A percentile compares a stretch with the other conserved stretches of the same genome.
These are phyloP conservation scores for Candida anutae DNA, from an alignment of 1,139 yeast genomes.

Conservation along the genomic window DNA sequence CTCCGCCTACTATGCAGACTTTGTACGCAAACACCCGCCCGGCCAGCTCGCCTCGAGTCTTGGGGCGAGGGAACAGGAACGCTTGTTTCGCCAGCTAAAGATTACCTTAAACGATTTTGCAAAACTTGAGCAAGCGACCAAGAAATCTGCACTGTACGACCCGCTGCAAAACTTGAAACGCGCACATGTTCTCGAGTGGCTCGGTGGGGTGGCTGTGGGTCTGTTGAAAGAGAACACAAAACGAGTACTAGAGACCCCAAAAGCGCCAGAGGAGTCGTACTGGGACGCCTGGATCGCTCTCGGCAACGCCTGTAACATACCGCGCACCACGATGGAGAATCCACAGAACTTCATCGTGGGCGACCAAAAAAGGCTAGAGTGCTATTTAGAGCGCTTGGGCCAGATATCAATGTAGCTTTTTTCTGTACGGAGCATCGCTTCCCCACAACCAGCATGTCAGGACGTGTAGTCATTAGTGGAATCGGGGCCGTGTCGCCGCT, in stretches of 20 bases:
- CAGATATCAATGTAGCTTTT: background rate
- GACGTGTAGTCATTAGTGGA: conserved; percentile 86
- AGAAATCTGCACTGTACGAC: conserved; percentile 10
- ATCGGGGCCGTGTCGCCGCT: conserved; percentile 80
- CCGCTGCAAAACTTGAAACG: conserved; percentile 22
- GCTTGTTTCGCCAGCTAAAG: conserved; percentile 16
- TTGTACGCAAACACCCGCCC: conserved; percentile 12
- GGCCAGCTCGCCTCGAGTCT: conserved; percentile 10
- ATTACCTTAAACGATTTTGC: conserved; percentile 20
- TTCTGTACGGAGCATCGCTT: background rate
- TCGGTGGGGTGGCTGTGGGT: too few species aligned
- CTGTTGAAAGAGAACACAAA: too few species aligned
- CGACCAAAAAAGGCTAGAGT: conserved; percentile 26
- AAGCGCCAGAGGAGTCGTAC: background rate
- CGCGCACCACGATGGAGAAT: conserved; percentile 18
- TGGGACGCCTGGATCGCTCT: conserved; percentile 27
- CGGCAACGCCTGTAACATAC: conserved; percentile 14
- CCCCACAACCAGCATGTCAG: conserved; percentile 2
- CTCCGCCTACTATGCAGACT: conserved; percentile 19
- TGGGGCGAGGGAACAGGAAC: conserved; percentile 13
- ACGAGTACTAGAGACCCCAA: conserved; percentile 1
- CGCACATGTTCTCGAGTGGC: too few species aligned
- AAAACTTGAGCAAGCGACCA: conserved; percentile 16
- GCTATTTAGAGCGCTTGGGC: conserved; percentile 3
- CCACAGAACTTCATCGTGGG: conserved; percentile 35